Evolutionary conservation across 345 rosid genomes (phyloP), one percentile per base, ranked within the genome.

Genomic region (Iberis pinnata): DNA sequence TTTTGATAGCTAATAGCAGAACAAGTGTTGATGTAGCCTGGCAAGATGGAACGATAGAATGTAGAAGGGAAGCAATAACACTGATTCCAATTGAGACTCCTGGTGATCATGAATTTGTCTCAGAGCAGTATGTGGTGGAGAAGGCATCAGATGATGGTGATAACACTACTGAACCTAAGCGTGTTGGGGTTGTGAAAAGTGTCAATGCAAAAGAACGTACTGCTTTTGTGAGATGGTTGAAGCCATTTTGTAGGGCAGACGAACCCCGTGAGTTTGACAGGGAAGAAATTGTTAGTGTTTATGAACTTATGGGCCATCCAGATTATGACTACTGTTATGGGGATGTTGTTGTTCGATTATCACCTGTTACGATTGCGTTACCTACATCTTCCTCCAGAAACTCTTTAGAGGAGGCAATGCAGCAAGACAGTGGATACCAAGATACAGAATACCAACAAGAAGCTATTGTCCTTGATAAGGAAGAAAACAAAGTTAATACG

Each of bases 241-340:
- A 83, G 76, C 78, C 79, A 45, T 92, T 84, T 53, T 27, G 42
- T 47, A 78, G 73, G 65, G 79, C 84, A 40, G 97, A 88, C 73
- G 87, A 88, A 61, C 80, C 86, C 61, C 87, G 87, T 22, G 84
- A 86, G 75, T 88, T 93, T 75, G 90, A 77, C 53, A 76, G 72
- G 71, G 97, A 87, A 74, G 96, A 90, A 70, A 64, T 76, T 59
- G 96, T 82, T 12, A 90, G 98, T 39, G 96, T 84, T 48, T 93
- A 93, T 71, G 99, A 88, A 71, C 75, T 93, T 62, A 94, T 83
- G 69, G 89, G 83, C 25, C 97, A 93, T 88, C 82, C 83, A 26
- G 99, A 93, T 77, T 93, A 88, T 76, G 97, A 88, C 69, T 93
- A 88, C 50, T 86, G 97, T 56, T 82, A 83, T 69, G 99, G 97